phyloP scores from a whole-genome alignment of 169 alveolate genomes.

The Plasmodium fragile region DNA sequence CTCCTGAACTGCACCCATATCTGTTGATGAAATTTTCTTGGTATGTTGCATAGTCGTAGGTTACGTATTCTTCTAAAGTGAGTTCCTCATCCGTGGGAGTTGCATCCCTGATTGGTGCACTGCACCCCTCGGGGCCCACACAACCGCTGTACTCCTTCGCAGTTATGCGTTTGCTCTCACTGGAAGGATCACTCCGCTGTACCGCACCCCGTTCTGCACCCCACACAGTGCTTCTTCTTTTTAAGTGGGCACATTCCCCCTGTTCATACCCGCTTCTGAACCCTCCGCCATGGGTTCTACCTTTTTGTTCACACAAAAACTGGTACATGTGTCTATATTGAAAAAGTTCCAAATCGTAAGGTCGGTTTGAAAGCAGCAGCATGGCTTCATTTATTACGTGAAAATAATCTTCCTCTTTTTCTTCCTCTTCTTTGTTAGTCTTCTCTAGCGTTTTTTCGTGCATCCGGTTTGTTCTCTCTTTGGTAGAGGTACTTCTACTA shows the following conservation, averaged over 20 bases:
- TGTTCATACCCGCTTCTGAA: neutral
- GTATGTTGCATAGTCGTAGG: conserved; percentile 54
- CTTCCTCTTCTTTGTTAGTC: neutral
- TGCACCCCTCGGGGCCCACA: neutral
- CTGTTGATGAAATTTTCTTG: conserved; percentile 33
- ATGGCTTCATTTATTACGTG: conserved; percentile 65
- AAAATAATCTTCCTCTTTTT: conserved; percentile 12
- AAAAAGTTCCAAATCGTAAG: conserved; percentile 56
- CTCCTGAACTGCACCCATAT: neutral
- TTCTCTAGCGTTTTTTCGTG: neutral
- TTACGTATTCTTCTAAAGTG: conserved; percentile 16
- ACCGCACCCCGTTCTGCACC: neutral
- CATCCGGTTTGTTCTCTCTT: neutral
- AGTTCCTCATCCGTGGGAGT: neutral
- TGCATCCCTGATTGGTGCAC: neutral
- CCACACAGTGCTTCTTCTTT: neutral
- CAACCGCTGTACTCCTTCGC: neutral
- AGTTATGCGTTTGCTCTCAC: neutral
- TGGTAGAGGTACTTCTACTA: neutral
- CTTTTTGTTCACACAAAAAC: conserved; percentile 20
- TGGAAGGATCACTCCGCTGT: neutral
- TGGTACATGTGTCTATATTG: conserved; percentile 37
- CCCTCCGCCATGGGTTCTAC: neutral
- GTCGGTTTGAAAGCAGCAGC: conserved; percentile 39
- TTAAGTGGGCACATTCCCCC: neutral